phyloP scores from a whole-genome alignment of 192 early-diverging fungal species.

The Dimargaris cristalligena region DNA sequence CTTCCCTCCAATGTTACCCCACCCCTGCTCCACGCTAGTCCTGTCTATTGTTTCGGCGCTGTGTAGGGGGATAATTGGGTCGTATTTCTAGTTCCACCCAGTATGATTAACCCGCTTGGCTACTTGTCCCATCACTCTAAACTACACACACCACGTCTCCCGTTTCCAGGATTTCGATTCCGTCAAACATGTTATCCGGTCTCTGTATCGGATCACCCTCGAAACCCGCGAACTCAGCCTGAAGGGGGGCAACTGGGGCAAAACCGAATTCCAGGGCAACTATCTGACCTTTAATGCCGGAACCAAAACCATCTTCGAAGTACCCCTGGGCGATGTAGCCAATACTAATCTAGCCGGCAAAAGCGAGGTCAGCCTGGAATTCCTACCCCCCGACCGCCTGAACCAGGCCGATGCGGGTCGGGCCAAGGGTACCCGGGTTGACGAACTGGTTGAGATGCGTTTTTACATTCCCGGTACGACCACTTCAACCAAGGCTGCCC shows the following conservation, averaged over 20 bases:
- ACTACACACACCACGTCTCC: background rate
- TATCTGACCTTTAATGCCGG: slow-evolving; percentile 66
- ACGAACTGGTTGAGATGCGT: slow-evolving; percentile 77
- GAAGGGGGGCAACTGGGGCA: slow-evolving; percentile 96
- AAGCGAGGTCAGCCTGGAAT: slow-evolving; percentile 86
- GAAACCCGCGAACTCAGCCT: slow-evolving; percentile 74
- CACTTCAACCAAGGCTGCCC: slow-evolving; percentile 27
- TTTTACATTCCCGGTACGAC: slow-evolving; percentile 82
- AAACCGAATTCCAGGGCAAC: slow-evolving; percentile 61
- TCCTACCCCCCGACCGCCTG: slow-evolving; percentile 44
- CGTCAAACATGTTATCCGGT: slow-evolving; percentile 49
- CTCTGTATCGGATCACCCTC: slow-evolving; percentile 52
- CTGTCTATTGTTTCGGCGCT: no score
- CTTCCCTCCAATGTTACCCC: no score
- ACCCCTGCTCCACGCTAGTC: no score
- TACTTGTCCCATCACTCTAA: no score
- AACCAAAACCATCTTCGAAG: slow-evolving; percentile 76
- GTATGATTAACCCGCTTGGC: no score
- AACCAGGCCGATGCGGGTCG: slow-evolving; percentile 24
- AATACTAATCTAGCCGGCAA: slow-evolving; percentile 70
- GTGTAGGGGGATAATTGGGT: no score
- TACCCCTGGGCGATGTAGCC: slow-evolving; percentile 74
- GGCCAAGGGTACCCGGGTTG: slow-evolving; percentile 36
- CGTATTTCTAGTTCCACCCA: no score
- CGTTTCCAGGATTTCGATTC: slow-evolving; percentile 58